Evolutionary conservation across 2,329 filamentous ascomycete genomes (phyloP).

Genomic region (Talaromyces pinophilus): DNA sequence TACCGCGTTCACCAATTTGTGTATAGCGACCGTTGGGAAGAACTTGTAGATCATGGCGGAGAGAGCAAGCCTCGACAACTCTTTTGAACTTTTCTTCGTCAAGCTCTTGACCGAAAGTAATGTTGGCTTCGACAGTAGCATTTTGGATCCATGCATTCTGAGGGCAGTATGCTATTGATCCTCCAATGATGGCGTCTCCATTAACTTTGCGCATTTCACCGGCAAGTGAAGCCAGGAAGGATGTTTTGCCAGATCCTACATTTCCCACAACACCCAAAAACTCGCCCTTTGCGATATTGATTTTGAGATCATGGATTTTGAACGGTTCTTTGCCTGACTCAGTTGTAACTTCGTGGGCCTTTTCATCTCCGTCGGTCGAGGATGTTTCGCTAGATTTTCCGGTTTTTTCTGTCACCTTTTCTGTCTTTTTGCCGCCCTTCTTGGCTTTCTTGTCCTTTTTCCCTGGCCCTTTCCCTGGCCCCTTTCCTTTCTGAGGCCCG

Average conservation of each 20-base stretch:
- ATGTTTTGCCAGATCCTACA: slow-evolving; percentile 69
- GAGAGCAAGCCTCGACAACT: slow-evolving; percentile 27
- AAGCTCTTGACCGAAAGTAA: slow-evolving; percentile 69
- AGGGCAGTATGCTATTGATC: slow-evolving; percentile 56
- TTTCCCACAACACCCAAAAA: slow-evolving; percentile 34
- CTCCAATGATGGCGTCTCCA: slow-evolving; percentile 16
- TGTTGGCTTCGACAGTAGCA: slow-evolving; percentile 74
- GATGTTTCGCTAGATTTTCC: slow-evolving; percentile 26
- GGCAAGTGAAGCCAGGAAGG: slow-evolving; percentile 71
- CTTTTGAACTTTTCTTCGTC: slow-evolving; percentile 28
- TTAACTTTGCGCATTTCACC: slow-evolving; percentile 61
- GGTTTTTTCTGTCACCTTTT: slow-evolving; percentile 3
- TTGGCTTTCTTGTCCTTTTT: slow-evolving; percentile 16
- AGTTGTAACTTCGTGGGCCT: background rate
- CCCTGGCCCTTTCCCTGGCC: too few relatives aligned
- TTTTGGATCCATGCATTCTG: slow-evolving; percentile 93
- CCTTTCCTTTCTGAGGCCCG: slow-evolving; percentile 17
- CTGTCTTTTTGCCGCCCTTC: slow-evolving; percentile 5
- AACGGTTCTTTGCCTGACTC: slow-evolving; percentile 32
- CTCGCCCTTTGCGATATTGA: slow-evolving; percentile 32
- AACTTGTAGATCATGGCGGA: slow-evolving; percentile 27
- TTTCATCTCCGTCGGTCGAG: slow-evolving; percentile 28
- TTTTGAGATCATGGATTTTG: slow-evolving; percentile 36
- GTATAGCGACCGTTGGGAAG: slow-evolving; percentile 44
- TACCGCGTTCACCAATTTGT: slow-evolving; percentile 49